Percentiles rank a stretch among this genome's conserved stretches.
Conservation (phyloP, 2,329 filamentous ascomycete species). For the Alternaria sp. region DNA sequence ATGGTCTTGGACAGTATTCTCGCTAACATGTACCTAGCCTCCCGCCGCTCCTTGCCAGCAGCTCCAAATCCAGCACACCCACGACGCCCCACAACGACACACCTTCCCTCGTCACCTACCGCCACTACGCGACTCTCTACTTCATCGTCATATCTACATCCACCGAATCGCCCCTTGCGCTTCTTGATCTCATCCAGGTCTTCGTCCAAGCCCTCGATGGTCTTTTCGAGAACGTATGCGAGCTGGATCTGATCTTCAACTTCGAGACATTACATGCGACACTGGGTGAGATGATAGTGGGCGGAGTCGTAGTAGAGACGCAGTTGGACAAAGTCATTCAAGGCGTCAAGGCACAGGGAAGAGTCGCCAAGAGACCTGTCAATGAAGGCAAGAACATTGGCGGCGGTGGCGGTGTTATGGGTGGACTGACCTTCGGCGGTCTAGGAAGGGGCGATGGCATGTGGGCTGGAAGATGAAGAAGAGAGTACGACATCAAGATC, state of each 20-base stretch:
- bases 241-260: conserved; percentile 98
- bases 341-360: conserved; percentile 77
- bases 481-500: not conserved
- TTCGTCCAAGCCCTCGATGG: conserved; percentile 95
- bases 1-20: conserved; percentile 19
- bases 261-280: conserved; percentile 95
- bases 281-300: conserved; percentile 91
- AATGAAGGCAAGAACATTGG: conserved; percentile 64
- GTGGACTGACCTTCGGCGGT: conserved; percentile 31
- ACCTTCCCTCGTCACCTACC: conserved; percentile 94
- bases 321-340: conserved; percentile 86
- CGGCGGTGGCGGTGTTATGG: conserved; percentile 23
- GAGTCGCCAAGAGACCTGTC: conserved; percentile 78
- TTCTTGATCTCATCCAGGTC: conserved; percentile 97
- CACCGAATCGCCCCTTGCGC: conserved; percentile 91
- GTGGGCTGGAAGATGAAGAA: conserved; percentile 38
- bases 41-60: conserved; percentile 66
- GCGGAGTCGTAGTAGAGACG: conserved; percentile 93
- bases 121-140: conserved; percentile 96
- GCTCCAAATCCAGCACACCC: conserved; percentile 51
- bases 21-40: conserved; percentile 63
- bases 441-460: conserved; percentile 41
- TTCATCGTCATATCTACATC: conserved; percentile 98
- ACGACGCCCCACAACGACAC: conserved; percentile 79
- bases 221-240: conserved; percentile 97